Percentiles rank a stretch among this genome's conserved stretches.
phyloP scores from a whole-genome alignment of 1,284 basidiomycete genomes.

The Phellopilus nigrolimitatus region DNA sequence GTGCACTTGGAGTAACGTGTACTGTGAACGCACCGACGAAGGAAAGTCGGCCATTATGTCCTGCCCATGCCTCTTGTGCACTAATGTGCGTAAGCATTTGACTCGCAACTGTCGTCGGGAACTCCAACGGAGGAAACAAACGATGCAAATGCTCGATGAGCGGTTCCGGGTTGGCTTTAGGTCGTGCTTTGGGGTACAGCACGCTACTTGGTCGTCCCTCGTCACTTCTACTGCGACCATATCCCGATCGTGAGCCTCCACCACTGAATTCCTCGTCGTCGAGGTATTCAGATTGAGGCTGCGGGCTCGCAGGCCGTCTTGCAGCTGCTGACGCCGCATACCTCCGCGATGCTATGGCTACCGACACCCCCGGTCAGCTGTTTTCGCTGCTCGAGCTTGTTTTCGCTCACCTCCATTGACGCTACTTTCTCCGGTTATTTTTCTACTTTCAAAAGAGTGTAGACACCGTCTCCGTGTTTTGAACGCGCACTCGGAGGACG shows the following conservation, averaged over 20 bases:
- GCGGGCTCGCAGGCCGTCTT: neutral
- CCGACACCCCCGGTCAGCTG: neutral
- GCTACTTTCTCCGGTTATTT: neutral
- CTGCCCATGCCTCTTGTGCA: slow-evolving; percentile 54
- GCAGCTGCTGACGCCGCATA: slow-evolving; percentile 12
- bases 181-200: slow-evolving; percentile 11
- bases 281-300: neutral
- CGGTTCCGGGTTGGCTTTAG: slow-evolving; percentile 20
- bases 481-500: slow-evolving; percentile 12
- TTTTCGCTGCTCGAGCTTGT: neutral
- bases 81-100: slow-evolving; percentile 73
- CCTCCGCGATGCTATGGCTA: slow-evolving; percentile 6
- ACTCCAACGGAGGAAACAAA: slow-evolving; percentile 61
- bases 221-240: neutral
- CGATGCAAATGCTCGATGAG: slow-evolving; percentile 53
- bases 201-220: neutral
- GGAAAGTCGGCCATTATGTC: slow-evolving; percentile 64
- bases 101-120: slow-evolving; percentile 61
- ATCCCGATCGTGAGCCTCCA: neutral
- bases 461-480: slow-evolving; percentile 1
- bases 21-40: slow-evolving; percentile 65
- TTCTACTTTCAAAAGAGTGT: neutral
- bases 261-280: slow-evolving; percentile 14
- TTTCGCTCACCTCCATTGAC: slow-evolving; percentile 6
- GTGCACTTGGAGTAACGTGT: slow-evolving; percentile 17